A percentile compares a stretch with the other conserved stretches of the same genome.
Conservation (phyloP, 1,139 yeast genomes). For the Groenewaldozyma auringiensis region DNA sequence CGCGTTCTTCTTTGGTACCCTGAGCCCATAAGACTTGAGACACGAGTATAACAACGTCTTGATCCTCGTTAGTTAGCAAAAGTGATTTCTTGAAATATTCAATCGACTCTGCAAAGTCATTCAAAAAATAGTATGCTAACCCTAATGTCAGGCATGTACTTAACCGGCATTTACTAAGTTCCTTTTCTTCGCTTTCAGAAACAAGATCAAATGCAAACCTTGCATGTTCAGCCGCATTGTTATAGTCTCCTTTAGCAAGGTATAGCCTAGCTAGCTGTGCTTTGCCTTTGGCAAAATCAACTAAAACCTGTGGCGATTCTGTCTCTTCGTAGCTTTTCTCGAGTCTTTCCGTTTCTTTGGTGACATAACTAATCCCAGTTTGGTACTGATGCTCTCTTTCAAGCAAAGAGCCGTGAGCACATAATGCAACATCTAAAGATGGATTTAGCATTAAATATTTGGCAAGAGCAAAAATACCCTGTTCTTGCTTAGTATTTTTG, state of each 20-base stretch:
- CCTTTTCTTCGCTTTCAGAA: constrained; percentile 29
- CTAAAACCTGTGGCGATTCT: constrained; percentile 43
- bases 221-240: constrained; percentile 54
- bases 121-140: constrained; percentile 54
- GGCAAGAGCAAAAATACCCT: constrained; percentile 65
- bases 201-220: constrained; percentile 48
- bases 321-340: constrained; percentile 53
- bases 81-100: constrained; percentile 58
- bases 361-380: constrained; percentile 44
- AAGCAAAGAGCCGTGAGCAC: constrained; percentile 37
- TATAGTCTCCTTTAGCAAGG: constrained; percentile 52
- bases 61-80: constrained; percentile 46
- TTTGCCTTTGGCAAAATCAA: constrained; percentile 51
- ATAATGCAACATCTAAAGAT: constrained; percentile 52
- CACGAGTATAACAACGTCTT: constrained; percentile 59
- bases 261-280: constrained; percentile 64
- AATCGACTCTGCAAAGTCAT: constrained; percentile 56
- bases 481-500: constrained; percentile 16
- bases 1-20: constrained; percentile 59
- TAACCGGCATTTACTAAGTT: constrained; percentile 27
- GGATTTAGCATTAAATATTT: constrained; percentile 67
- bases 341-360: constrained; percentile 40
- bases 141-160: constrained; percentile 69
- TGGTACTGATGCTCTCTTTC: constrained; percentile 66
- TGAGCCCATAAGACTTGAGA: constrained; percentile 75